A percentile compares a stretch with the other conserved stretches of the same genome.
These are phyloP conservation scores for Vicia sativa DNA, from an alignment of 306 rosid genomes.

Conservation along the genomic window DNA sequence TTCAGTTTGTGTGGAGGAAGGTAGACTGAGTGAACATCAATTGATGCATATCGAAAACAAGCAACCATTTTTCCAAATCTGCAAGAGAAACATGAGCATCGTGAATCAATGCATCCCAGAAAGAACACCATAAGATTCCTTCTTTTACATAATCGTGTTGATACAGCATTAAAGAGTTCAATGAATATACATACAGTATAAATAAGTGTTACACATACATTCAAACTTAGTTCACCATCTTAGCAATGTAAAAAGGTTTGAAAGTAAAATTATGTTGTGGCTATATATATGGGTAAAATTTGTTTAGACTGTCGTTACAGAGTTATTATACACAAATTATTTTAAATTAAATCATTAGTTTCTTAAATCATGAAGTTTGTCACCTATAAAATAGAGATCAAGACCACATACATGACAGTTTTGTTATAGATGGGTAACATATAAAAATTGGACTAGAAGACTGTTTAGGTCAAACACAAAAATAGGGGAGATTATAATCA, in stretches of 20 bases:
- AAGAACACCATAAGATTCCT: conserved; percentile 27
- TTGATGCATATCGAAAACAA: conserved; percentile 94
- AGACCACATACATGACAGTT: conserved; percentile 20
- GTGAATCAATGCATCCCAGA: conserved; percentile 34
- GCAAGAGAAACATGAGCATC: conserved; percentile 25
- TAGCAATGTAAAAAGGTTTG: neutral
- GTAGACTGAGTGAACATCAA: conserved; percentile 83
- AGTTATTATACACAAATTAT: neutral
- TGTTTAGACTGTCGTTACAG: neutral
- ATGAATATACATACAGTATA: conserved; percentile 3
- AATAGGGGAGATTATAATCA: conserved; percentile 40
- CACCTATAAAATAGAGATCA: conserved; percentile 23
- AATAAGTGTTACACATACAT: neutral
- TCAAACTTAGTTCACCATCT: conserved; percentile 15
- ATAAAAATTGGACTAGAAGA: conserved; percentile 17
- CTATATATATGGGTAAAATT: neutral
- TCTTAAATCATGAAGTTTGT: conserved; percentile 27
- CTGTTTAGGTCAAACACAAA: conserved; percentile 26
- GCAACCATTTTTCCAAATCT: conserved; percentile 98
- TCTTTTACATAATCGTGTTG: conserved; percentile 30
- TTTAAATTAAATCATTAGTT: conserved; percentile 22
- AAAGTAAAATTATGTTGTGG: neutral
- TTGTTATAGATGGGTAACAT: conserved; percentile 12
- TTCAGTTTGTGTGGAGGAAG: conserved; percentile 77
- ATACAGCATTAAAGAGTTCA: conserved; percentile 8